Evolutionary conservation across 164 flowering plant genomes (phyloP).

Genomic region (Amborella trichopoda): DNA sequence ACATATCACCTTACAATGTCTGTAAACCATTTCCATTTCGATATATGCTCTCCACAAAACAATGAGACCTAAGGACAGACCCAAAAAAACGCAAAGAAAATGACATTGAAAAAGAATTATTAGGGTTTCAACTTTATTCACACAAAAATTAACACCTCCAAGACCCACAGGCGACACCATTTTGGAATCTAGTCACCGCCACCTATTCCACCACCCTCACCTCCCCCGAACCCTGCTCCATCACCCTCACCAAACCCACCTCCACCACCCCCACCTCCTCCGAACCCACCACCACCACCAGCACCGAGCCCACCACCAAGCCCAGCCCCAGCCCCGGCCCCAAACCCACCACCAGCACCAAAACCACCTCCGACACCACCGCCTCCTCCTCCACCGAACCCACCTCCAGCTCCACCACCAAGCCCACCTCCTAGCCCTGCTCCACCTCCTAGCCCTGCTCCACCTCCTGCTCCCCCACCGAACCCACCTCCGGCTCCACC

Average conservation of each 20-base stretch:
- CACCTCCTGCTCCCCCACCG: conserved; percentile 4
- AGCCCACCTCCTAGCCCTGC: neutral
- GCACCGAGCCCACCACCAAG: conserved; percentile 1
- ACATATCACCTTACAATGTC: no score
- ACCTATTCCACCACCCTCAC: neutral
- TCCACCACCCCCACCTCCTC: conserved; percentile 2
- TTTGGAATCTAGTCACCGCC: neutral
- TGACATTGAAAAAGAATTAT: no score
- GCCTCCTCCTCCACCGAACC: neutral
- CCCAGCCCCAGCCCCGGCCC: neutral
- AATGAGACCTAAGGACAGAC: no score
- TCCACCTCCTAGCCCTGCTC: neutral
- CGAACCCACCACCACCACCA: neutral
- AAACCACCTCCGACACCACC: neutral
- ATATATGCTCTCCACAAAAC: no score
- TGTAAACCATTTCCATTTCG: no score
- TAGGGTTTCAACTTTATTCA: no score
- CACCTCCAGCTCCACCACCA: neutral
- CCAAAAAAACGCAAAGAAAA: no score
- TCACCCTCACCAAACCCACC: neutral
- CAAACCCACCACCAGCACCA: conserved; percentile 1
- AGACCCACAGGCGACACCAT: neutral
- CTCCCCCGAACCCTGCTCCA: conserved; percentile 1
- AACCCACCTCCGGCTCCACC: neutral
- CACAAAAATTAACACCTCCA: no score